Evolutionary conservation across 192 early-diverging fungal species (phyloP), one percentile per base, ranked within the genome.

Genomic region (Haplosporangium gracile): DNA sequence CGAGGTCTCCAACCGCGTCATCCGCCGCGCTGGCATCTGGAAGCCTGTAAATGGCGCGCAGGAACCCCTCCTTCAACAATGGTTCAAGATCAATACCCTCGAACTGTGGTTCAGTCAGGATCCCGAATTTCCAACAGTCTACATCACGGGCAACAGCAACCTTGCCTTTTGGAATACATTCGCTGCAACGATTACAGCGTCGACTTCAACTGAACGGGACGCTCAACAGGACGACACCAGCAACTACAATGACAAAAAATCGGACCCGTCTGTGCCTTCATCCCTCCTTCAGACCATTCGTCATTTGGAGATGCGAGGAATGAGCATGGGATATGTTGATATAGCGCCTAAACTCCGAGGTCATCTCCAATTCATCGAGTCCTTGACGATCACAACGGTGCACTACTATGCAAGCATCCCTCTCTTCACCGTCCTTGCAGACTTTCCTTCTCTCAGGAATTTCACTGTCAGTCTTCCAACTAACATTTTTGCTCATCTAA

Each of bases 1-100:
- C 49, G 32, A 32, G 2, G 84, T 78, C 39, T 77, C 79, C 65
- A 72, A 74, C 34, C 73, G 42, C 0, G 78, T 43, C 42, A 77
- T 86, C 34, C 78, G 63, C 7, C 78, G 84, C 0, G 34, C 68
- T 0, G 84, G 74, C 1, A 60, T 86, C 0, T 86, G 84, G 84
- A 60, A 51, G 26, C 65, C 43, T 55, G 34, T 78, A 24, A 49
- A 70, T 6, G 49, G 26, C 10, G 43, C 40, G 1, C 77, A 29
- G 18, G 40, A 36, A 8, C 36, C 42, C 13, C 60, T 65, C 29
- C 29, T 65, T 32, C 29, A 65, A 32, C 60, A 65, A 15, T 65
- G 60, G 60, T 29, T 29, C n/a, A 65, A 65, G 26, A 4, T 65
- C 60, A 38, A 78, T n/a, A 42, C 77, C 13, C 77, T 78, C n/a